Base-by-base conservation (phyloP, 495 filamentous ascomycete species). In the Neurospora sp. region DNA sequence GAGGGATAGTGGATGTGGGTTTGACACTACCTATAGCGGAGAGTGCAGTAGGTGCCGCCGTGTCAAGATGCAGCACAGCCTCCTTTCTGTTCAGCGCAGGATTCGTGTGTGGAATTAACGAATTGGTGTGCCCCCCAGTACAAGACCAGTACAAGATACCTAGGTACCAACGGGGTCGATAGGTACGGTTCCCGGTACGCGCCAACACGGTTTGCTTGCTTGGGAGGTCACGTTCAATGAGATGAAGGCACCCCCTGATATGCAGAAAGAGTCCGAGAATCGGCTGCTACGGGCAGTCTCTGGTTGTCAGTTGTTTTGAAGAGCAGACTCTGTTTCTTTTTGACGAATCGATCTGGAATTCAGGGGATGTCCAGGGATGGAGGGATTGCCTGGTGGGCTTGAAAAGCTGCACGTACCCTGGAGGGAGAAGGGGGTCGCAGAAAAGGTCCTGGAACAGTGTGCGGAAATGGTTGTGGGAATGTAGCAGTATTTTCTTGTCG, bases 11-110 rank as follows among this genome's bases (percentile, higher is more conserved):
- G 35, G 69, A 70, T 41, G 69, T 41, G 69, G 69, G 69, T 27
- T 31, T 31, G 54, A 62, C 23, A 16, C 48, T 59, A n/a, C n/a
- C n/a, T n/a, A 48, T 46, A 46, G 41, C 71, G 38, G 71, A 40
- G 40, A 37, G 2, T 66, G 72, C 69, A 41, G 72, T 16, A 70
- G 69, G 70, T 41, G 72, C 41, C 41, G 74, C 72, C 75, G 72
- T 76, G 75, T 76, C 62, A 69, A 16, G 54, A 23, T 70, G 69
- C 66, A 54, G 75, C 75, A 76, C 75, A 76, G 75, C 75, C 75
- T 76, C 75, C 75, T 76, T 74, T 71, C 11, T 27, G 20, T 59
- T 27, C 62, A 72, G 39, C 44, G 73, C 69, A 69, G 70, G 73
- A 74, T 72, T 71, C 72, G 54, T 35, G 27, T 62, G 54, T 62